Percentiles rank a stretch among this genome's conserved stretches.
phyloP scores from a whole-genome alignment of 2,329 filamentous ascomycete genomes.

The Alternaria triticimaculans region DNA sequence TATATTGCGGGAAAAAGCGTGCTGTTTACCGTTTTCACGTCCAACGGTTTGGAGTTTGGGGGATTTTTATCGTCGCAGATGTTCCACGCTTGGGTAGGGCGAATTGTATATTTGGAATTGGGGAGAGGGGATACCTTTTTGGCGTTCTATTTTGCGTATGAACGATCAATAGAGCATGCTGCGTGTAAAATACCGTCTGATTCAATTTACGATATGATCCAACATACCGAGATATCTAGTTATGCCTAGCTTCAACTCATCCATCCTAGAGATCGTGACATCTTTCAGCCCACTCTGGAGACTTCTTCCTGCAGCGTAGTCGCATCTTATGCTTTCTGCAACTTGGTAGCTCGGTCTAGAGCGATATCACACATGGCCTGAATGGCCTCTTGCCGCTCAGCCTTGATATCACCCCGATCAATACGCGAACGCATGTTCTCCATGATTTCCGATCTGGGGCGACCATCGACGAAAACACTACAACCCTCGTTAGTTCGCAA shows the following conservation, averaged over 20 bases:
- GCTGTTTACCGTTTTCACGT: background rate
- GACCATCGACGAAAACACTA: conserved; percentile 82
- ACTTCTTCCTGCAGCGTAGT: background rate
- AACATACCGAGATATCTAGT: background rate
- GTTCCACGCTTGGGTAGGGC: background rate
- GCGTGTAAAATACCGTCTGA: background rate
- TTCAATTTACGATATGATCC: background rate
- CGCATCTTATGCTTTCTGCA: conserved; percentile 17
- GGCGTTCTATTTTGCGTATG: background rate
- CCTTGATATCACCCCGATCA: conserved; percentile 66
- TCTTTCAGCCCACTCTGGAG: background rate
- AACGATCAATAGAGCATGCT: no score
- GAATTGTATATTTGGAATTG: background rate
- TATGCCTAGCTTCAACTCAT: background rate
- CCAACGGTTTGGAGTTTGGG: background rate
- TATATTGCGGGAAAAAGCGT: background rate
- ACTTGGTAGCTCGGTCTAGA: conserved; percentile 74
- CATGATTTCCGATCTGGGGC: conserved; percentile 76
- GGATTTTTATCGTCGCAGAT: background rate
- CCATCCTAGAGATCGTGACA: background rate
- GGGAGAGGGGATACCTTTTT: background rate
- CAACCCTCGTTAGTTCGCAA: background rate
- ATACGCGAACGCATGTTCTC: conserved; percentile 80
- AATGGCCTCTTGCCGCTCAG: conserved; percentile 76
- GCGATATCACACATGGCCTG: conserved; percentile 94